Conservation (phyloP, 2,329 filamentous ascomycete genomes). For the Colletotrichum sidae region DNA sequence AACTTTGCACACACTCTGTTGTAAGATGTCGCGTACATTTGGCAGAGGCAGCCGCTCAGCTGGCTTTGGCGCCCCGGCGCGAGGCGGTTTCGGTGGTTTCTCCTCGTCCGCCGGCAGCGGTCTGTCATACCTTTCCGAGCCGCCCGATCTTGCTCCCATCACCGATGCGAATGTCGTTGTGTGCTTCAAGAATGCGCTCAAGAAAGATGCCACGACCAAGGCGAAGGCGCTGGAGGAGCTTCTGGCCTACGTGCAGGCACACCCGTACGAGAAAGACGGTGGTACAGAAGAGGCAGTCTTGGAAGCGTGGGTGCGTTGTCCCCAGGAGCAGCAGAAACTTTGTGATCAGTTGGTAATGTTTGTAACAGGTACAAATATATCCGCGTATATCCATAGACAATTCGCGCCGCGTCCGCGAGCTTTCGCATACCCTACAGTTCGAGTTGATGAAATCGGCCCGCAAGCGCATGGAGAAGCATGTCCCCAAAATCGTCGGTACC, state of each 20-base stretch:
- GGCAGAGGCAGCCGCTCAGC: conserved; percentile 32
- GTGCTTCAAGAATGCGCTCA: conserved; percentile 90
- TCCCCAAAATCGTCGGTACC: conserved; percentile 83
- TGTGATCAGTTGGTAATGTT: conserved; percentile 53
- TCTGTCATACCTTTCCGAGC: conserved; percentile 89
- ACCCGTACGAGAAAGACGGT: conserved; percentile 64
- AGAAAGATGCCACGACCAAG: conserved; percentile 94
- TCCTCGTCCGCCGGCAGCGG: conserved; percentile 56
- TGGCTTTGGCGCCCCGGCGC: conserved; percentile 31
- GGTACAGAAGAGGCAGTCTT: conserved; percentile 85
- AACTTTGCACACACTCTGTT: not conserved
- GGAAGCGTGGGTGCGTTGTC: conserved; percentile 81
- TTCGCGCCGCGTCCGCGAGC: conserved; percentile 86
- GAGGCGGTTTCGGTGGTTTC: conserved; percentile 54
- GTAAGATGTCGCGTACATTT: conserved; percentile 36
- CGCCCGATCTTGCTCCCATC: conserved; percentile 81
- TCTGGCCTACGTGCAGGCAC: conserved; percentile 69
- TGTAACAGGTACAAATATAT: conserved; percentile 80
- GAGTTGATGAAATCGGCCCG: conserved; percentile 72
- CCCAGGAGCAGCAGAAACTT: conserved; percentile 34
- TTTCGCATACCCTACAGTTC: conserved; percentile 80
- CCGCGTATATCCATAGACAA: conserved; percentile 92
- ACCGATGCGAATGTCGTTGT: conserved; percentile 86
- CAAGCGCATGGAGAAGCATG: conserved; percentile 84
- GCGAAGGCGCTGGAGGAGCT: conserved; percentile 91